These are phyloP conservation scores for Backusella sp. DNA, from an alignment of 192 early-diverging fungal species.

Conservation along the genomic window DNA sequence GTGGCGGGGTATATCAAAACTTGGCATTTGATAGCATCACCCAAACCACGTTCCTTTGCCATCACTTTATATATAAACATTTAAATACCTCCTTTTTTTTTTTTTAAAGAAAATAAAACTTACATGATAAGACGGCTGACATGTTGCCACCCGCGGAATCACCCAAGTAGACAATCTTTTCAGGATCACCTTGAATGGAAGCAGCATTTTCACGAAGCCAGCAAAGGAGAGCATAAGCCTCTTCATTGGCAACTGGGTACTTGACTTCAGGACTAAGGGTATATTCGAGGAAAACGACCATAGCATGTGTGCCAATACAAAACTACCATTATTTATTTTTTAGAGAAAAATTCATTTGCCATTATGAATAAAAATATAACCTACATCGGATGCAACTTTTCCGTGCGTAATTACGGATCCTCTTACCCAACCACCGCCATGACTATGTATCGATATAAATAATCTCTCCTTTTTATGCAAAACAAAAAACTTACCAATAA, in stretches of 20 bases:
- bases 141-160: slow-evolving; percentile 31
- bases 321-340: neutral
- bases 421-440: neutral
- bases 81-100: neutral
- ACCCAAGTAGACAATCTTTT: slow-evolving; percentile 15
- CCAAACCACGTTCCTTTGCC: slow-evolving; percentile 12
- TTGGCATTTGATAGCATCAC: neutral
- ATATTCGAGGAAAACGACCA: slow-evolving; percentile 21
- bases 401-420: neutral
- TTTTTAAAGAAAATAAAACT: neutral
- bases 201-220: slow-evolving; percentile 7
- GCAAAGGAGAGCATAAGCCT: slow-evolving; percentile 21
- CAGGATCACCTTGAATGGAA: slow-evolving; percentile 5
- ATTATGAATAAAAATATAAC: neutral
- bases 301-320: neutral
- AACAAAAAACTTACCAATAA: neutral
- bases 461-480: neutral
- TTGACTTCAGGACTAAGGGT: slow-evolving; percentile 13
- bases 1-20: slow-evolving; percentile 21
- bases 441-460: neutral
- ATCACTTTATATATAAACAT: slow-evolving; percentile 3
- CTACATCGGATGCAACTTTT: slow-evolving; percentile 1
- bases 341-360: neutral
- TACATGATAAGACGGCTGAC: slow-evolving; percentile 1
- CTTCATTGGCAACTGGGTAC: slow-evolving; percentile 17